phyloP scores from a whole-genome alignment of 2,329 filamentous ascomycete species.

The Pyrenochaeta sp. region DNA sequence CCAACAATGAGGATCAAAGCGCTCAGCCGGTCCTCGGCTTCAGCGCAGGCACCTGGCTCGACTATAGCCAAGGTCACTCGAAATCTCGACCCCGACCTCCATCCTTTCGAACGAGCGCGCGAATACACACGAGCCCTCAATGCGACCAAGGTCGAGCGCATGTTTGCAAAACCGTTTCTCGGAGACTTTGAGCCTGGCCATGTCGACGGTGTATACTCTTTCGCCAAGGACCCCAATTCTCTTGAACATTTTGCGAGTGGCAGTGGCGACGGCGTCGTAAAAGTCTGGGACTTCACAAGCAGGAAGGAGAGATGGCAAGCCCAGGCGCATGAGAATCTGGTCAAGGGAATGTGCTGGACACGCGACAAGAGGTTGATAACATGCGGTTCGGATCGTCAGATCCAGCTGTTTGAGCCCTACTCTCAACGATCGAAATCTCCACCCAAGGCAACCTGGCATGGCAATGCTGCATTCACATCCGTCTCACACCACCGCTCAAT shows the following conservation, averaged over 20 bases:
- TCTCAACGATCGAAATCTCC: conserved; percentile 70
- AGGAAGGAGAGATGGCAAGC: conserved; percentile 77
- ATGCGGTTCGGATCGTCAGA: conserved; percentile 82
- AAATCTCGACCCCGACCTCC: conserved; percentile 82
- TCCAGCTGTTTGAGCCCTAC: conserved; percentile 94
- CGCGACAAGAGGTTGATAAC: conserved; percentile 83
- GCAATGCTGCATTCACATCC: conserved; percentile 80
- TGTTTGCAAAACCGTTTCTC: conserved; percentile 87
- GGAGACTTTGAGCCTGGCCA: conserved; percentile 88
- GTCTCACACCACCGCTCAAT: conserved; percentile 82
- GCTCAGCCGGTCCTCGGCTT: conserved; percentile 69
- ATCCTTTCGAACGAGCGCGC: conserved; percentile 88
- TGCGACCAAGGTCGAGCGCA: conserved; percentile 90
- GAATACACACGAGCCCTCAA: conserved; percentile 82
- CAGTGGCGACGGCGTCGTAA: conserved; percentile 83
- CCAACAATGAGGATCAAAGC: conserved; percentile 60
- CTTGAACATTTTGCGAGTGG: conserved; percentile 53
- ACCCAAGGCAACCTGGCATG: conserved; percentile 86
- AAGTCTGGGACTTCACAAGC: conserved; percentile 84
- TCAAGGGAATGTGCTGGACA: conserved; percentile 92
- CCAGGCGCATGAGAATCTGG: conserved; percentile 89
- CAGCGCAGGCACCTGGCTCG: conserved; percentile 71
- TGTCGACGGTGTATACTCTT: conserved; percentile 75
- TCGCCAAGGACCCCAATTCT: conserved; percentile 57
- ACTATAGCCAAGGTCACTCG: conserved; percentile 70